These are phyloP conservation scores for Juncus effusus DNA, from an alignment of 176 grass and related monocot species.

Conservation along the genomic window DNA sequence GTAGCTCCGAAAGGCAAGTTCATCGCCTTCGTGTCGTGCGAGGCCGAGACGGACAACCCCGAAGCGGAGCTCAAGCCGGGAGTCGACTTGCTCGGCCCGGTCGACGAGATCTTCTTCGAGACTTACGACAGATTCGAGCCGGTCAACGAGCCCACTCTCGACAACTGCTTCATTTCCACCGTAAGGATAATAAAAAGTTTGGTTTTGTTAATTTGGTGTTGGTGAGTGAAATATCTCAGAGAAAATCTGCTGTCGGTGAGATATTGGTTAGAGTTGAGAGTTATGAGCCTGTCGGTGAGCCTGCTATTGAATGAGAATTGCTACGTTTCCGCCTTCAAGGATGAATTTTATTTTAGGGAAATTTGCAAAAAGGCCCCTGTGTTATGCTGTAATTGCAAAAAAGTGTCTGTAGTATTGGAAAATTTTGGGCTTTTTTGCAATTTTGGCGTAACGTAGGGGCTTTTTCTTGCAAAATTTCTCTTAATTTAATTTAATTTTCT, in stretches of 20 bases:
- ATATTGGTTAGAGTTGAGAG: not conserved
- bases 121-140: conserved; percentile 82
- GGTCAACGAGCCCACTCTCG: conserved; percentile 51
- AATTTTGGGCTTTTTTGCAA: no score
- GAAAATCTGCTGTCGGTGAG: not conserved
- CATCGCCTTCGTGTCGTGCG: conserved; percentile 81
- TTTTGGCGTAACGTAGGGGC: no score
- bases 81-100: conserved; percentile 71
- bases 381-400: no score
- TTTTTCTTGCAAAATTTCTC: no score
- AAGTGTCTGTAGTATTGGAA: no score
- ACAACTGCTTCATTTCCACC: conserved; percentile 85
- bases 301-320: no score
- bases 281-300: no score
- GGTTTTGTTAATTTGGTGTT: not conserved
- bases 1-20: conserved; percentile 91
- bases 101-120: conserved; percentile 78
- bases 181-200: conserved; percentile 30
- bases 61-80: conserved; percentile 64
- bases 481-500: no score
- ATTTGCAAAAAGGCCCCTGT: no score
- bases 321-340: no score
- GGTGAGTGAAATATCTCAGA: not conserved
- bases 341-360: no score
- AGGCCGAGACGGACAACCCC: conserved; percentile 83